Percentiles rank a stretch among this genome's conserved stretches.
Evolutionary conservation across 176 grass and related monocot species (phyloP).

Genomic region (Juncus effusus): DNA sequence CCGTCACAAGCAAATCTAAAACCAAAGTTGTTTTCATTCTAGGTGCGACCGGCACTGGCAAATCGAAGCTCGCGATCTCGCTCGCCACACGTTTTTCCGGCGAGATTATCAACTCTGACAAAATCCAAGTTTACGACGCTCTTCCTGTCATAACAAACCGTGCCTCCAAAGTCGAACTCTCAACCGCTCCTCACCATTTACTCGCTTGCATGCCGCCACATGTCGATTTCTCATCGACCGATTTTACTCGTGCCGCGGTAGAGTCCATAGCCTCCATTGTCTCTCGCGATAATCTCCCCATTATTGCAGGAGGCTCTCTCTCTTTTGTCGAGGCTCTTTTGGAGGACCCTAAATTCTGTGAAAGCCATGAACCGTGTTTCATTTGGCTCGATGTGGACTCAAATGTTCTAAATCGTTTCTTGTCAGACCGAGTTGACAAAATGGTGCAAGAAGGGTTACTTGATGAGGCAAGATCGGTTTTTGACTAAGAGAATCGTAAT

Average conservation of each 20-base stretch:
- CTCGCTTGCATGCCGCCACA: constrained; percentile 46
- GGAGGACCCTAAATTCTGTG: constrained; percentile 44
- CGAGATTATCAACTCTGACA: constrained; percentile 82
- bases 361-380: constrained; percentile 56
- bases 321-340: constrained; percentile 78
- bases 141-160: constrained; percentile 72
- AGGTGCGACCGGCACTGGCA: constrained; percentile 73
- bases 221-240: constrained; percentile 44
- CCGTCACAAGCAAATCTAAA: constrained; percentile 37
- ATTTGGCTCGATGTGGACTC: constrained; percentile 73
- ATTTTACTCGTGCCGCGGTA: constrained; percentile 49
- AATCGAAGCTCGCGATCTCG: constrained; percentile 71
- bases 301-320: constrained; percentile 79
- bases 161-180: constrained; percentile 39
- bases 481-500: constrained; percentile 46
- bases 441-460: constrained; percentile 64
- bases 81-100: constrained; percentile 57
- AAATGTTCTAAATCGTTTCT: constrained; percentile 48
- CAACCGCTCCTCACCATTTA: constrained; percentile 56
- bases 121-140: constrained; percentile 68
- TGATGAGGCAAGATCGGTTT: constrained; percentile 54
- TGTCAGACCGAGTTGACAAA: constrained; percentile 52
- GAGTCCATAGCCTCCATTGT: constrained; percentile 21
- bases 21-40: constrained; percentile 73
- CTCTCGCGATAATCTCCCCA: constrained; percentile 32